These are phyloP conservation scores for Rehmannia glutinosa DNA, from an alignment of 257 asterid genomes.

Conservation along the genomic window DNA sequence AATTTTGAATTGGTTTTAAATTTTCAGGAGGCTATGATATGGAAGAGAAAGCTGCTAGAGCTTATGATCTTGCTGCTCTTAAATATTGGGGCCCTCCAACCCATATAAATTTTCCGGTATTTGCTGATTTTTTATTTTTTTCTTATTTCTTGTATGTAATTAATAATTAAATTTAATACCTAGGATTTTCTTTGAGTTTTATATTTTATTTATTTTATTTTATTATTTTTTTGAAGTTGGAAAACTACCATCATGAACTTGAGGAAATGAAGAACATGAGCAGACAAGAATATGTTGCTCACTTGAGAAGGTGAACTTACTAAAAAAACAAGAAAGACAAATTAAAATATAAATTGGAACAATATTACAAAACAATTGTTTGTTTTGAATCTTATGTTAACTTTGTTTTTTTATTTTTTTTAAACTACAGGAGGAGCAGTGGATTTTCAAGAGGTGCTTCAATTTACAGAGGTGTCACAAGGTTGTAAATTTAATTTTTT, in stretches of 20 bases:
- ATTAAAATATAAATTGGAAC: neutral
- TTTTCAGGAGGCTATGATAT: conserved; percentile 65
- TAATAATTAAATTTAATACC: too few species aligned
- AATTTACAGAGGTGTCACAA: conserved; percentile 54
- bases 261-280: conserved; percentile 76
- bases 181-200: neutral
- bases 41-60: conserved; percentile 88
- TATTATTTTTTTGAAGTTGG: conserved; percentile 31
- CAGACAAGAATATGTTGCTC: conserved; percentile 73
- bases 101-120: conserved; percentile 63
- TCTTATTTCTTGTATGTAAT: too few species aligned
- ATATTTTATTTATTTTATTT: neutral
- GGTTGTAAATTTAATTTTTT: conserved; percentile 24
- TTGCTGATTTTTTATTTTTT: neutral
- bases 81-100: conserved; percentile 79
- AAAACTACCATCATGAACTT: conserved; percentile 57
- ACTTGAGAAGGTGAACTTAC: conserved; percentile 52
- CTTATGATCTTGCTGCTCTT: conserved; percentile 75
- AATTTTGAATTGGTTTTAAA: neutral
- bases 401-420: neutral
- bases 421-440: conserved; percentile 37
- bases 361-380: too few species aligned
- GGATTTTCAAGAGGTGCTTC: conserved; percentile 64
- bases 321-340: neutral
- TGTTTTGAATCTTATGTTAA: neutral